Evolutionary conservation across 768 basidiomycete species (phyloP).

Genomic region (Boletellus ananas): DNA sequence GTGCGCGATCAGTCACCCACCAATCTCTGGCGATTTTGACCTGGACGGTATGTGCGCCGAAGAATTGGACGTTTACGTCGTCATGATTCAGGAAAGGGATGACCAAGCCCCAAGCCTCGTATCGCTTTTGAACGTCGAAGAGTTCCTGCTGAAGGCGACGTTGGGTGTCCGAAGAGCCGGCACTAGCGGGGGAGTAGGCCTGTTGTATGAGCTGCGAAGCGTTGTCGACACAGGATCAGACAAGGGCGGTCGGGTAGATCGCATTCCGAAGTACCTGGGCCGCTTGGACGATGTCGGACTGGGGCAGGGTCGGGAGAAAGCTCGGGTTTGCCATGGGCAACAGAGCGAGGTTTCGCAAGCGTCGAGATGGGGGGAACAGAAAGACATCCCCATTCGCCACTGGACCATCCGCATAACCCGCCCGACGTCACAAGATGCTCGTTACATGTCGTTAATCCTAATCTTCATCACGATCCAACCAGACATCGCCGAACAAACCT

Average conservation of each 20-base stretch:
- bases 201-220: constrained; percentile 60
- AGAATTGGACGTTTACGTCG: constrained; percentile 88
- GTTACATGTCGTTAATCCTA: no score
- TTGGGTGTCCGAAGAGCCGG: constrained; percentile 54
- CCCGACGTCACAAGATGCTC: no score
- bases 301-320: constrained; percentile 53
- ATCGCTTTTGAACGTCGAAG: constrained; percentile 70
- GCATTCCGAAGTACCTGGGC: constrained; percentile 45
- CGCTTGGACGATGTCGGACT: constrained; percentile 53
- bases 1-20: constrained; percentile 39
- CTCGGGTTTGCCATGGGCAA: constrained; percentile 20
- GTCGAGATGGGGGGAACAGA: background rate
- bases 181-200: constrained; percentile 53
- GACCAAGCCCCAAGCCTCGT: constrained; percentile 82
- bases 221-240: constrained; percentile 5
- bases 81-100: constrained; percentile 67
- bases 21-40: constrained; percentile 94
- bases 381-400: background rate
- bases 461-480: background rate
- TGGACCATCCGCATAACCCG: no score
- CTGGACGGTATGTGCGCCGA: constrained; percentile 89
- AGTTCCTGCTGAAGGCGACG: constrained; percentile 67
- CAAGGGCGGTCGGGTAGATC: constrained; percentile 4
- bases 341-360: background rate
- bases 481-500: constrained; percentile 1